Percentiles rank a stretch among this genome's conserved stretches.
phyloP scores from a whole-genome alignment of 2,329 filamentous ascomycete species.

The Thielaviopsis euricoi region DNA sequence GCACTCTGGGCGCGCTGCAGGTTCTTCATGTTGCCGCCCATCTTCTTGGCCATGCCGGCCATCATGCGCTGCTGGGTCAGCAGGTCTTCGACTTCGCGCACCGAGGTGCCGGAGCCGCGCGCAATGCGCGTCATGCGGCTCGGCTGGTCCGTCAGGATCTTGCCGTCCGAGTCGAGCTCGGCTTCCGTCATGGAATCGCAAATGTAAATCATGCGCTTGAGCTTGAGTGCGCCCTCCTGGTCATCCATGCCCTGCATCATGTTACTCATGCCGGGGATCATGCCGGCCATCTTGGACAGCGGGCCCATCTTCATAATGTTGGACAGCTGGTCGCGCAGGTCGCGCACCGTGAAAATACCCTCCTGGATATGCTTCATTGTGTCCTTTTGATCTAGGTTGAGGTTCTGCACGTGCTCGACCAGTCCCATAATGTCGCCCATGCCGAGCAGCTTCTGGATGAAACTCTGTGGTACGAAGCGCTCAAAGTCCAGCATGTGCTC shows the following conservation, averaged over 20 bases:
- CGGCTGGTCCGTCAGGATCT: constrained; percentile 83
- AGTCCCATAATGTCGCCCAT: constrained; percentile 96
- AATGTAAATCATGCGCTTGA: constrained; percentile 98
- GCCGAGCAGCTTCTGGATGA: constrained; percentile 82
- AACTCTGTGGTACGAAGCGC: constrained; percentile 79
- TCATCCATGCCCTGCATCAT: constrained; percentile 96
- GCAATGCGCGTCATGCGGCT: constrained; percentile 86
- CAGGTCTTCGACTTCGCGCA: constrained; percentile 85
- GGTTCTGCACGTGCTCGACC: constrained; percentile 87
- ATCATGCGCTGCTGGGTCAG: constrained; percentile 98
- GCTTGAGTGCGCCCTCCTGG: constrained; percentile 81
- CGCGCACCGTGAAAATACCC: constrained; percentile 87
- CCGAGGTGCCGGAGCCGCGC: constrained; percentile 74
- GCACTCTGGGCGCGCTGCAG: constrained; percentile 87
- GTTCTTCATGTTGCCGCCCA: constrained; percentile 95
- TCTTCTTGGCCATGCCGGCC: constrained; percentile 98
- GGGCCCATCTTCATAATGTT: constrained; percentile 99
- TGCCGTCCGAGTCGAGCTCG: constrained; percentile 89
- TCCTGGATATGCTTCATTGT: constrained; percentile 98
- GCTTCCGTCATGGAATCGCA: constrained; percentile 97
- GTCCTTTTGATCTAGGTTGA: constrained; percentile 94
- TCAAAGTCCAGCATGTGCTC: constrained; percentile 95
- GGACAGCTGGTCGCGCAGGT: constrained; percentile 83
- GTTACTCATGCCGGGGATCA: constrained; percentile 89
- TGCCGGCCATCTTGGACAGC: constrained; percentile 89